Evolutionary conservation across 1,284 basidiomycete species (phyloP).

Genomic region (Afroboletus lepidellus): DNA sequence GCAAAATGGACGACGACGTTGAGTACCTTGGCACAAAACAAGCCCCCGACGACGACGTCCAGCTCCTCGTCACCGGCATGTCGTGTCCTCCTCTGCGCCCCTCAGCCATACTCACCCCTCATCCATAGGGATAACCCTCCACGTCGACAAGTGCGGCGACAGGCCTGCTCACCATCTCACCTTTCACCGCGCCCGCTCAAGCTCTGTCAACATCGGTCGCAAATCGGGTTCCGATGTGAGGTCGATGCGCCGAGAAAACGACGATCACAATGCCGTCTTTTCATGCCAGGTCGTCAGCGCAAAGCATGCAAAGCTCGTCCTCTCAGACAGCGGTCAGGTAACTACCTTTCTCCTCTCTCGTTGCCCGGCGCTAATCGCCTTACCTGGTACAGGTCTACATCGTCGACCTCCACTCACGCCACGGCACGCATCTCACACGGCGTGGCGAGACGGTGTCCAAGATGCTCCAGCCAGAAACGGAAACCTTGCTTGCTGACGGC

Average conservation of each 20-base stretch:
- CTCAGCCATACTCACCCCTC: constrained; percentile 2
- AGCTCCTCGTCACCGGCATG: constrained; percentile 24
- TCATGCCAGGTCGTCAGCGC: constrained; percentile 35
- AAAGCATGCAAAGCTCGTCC: constrained; percentile 34
- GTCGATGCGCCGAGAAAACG: constrained; percentile 37
- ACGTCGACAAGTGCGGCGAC: constrained; percentile 33
- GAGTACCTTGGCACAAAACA: constrained; percentile 34
- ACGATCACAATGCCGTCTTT: constrained; percentile 34
- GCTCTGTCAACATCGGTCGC: constrained; percentile 31
- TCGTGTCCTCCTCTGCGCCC: constrained; percentile 9
- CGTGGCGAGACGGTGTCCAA: constrained; percentile 20
- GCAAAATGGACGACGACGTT: constrained; percentile 35
- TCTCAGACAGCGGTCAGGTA: constrained; percentile 34
- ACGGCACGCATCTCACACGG: constrained; percentile 30
- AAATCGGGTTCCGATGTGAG: constrained; percentile 36
- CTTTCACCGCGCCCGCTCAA: constrained; percentile 29
- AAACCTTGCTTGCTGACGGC: constrained; percentile 53
- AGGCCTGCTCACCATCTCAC: constrained; percentile 28
- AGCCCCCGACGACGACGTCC: constrained; percentile 18
- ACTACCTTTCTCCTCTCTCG: neutral
- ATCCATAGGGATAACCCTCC: constrained; percentile 26
- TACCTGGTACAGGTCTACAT: constrained; percentile 27
- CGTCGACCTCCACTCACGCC: constrained; percentile 34
- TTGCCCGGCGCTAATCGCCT: constrained; percentile 13
- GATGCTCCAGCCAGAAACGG: constrained; percentile 34